These are phyloP conservation scores for Thalassiosira oceanica DNA, from an alignment of 352 stramenopile genomes.

Conservation along the genomic window DNA sequence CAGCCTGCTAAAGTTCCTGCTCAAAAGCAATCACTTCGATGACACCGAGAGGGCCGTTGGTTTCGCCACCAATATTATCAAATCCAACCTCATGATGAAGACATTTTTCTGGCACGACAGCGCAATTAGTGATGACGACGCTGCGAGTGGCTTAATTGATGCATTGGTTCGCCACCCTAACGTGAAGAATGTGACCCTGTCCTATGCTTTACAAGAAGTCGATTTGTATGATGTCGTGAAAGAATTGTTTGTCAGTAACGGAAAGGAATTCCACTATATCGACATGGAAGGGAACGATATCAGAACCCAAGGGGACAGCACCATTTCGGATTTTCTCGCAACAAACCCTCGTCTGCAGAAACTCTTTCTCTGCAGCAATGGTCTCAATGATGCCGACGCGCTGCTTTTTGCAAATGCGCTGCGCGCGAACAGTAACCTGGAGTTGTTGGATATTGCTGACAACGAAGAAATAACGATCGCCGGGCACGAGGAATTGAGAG, in stretches of 20 bases:
- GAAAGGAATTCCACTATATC: not conserved
- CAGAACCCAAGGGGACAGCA: constrained; percentile 4
- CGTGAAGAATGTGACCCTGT: not conserved
- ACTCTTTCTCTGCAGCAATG: constrained; percentile 9
- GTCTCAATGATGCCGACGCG: constrained; percentile 26
- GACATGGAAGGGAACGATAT: constrained; percentile 4
- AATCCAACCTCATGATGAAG: not conserved
- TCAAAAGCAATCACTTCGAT: not conserved
- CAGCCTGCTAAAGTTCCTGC: not conserved
- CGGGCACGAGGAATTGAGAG: not conserved
- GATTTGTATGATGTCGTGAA: not conserved
- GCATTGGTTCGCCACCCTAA: constrained; percentile 1
- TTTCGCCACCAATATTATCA: not conserved
- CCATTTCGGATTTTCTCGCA: constrained; percentile 16
- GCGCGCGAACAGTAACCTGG: constrained; percentile 13
- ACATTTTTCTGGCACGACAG: not conserved
- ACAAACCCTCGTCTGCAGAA: constrained; percentile 6
- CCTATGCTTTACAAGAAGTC: not conserved
- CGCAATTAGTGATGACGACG: not conserved
- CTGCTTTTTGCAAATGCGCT: constrained; percentile 12
- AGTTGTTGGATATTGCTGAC: not conserved
- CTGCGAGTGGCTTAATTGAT: not conserved
- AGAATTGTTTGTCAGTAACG: not conserved
- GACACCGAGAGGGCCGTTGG: not conserved
- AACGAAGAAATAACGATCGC: constrained; percentile 10